Base-by-base conservation (phyloP, 495 filamentous ascomycete species). In the Apiosordaria backusii region DNA sequence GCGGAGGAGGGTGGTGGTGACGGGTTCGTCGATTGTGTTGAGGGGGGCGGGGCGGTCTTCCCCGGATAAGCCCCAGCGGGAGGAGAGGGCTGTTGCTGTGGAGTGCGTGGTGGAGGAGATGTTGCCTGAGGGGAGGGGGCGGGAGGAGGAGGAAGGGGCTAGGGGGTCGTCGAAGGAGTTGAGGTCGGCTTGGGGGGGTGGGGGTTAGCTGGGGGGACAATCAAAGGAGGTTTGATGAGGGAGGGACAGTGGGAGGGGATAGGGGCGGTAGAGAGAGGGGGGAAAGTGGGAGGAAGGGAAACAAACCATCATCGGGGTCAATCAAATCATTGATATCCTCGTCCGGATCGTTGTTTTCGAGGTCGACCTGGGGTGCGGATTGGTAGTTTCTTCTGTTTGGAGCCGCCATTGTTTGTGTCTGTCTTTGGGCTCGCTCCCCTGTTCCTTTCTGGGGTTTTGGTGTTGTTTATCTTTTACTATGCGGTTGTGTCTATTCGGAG, bases 21-120 rank as follows among this genome's bases (percentile, higher is more conserved):
- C 95, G 9, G 84, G 90, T 78, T 99, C 95, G 78, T 98, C 96
- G 77, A 99, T 96, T 55, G 95, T 99, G 80, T 95, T 96, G 64
- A 86, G 87, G 15, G 92, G 87, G 52, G 96, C 93, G 62, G 90
- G 88, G n/a, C 95, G 92, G 81, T 99, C 96, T 71, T 97, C 93
- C 65, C 95, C 95, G 55, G 89, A 88, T 73, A 97, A 95, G n/a
- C 22, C 22, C 52, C n/a, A 21, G 25, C 89, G 88, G 40, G 92
- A 93, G 50, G 91, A 96, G 65, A 97, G 89, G 78, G 93, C 91
- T 77, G 75, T 79, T 72, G 85, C 79, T 75, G 79, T 45, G n/a
- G n/a, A n/a, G 10, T 45, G 35, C 29, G 66, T 60, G 24, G 67
- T 78, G 35, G 80, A 77, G 16, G 79, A 74, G 16, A 72, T 71